Evolutionary conservation across 1,139 yeast species (phyloP).

Genomic region (Kodamaea fungicola): DNA sequence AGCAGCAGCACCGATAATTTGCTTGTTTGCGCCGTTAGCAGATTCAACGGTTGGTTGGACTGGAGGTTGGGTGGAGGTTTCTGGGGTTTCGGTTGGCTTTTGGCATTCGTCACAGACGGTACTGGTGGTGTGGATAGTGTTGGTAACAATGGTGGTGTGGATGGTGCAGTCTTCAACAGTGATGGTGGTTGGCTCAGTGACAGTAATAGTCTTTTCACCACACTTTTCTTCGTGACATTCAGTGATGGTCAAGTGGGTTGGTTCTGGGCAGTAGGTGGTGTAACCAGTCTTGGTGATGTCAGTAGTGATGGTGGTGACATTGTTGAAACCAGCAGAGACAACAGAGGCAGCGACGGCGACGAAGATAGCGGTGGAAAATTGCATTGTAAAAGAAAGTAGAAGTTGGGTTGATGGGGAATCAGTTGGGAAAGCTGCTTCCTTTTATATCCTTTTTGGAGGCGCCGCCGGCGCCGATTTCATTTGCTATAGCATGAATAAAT

Average conservation of each 20-base stretch:
- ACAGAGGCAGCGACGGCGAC: conserved; percentile 10
- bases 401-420: neutral
- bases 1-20: conserved; percentile 15
- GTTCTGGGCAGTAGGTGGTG: conserved; percentile 58
- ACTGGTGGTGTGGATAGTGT: conserved; percentile 31
- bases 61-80: conserved; percentile 3
- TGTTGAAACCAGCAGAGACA: conserved; percentile 10
- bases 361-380: conserved; percentile 11
- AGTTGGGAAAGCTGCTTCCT: too few species aligned
- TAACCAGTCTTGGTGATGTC: conserved; percentile 47
- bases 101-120: conserved; percentile 6
- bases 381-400: conserved; percentile 8
- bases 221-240: conserved; percentile 29
- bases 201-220: conserved; percentile 41
- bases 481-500: too few species aligned
- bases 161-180: conserved; percentile 65
- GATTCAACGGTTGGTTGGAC: conserved; percentile 1
- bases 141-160: conserved; percentile 33
- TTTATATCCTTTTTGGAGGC: too few species aligned
- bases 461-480: too few species aligned
- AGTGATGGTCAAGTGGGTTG: conserved; percentile 51
- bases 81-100: conserved; percentile 9
- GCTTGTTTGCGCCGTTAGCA: conserved; percentile 12
- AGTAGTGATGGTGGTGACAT: conserved; percentile 16
- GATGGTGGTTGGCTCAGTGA: conserved; percentile 50